Evolutionary conservation across 139 green algal genomes (phyloP), one percentile per base, ranked within the genome.

Genomic region (Tetradesmus obliquus): DNA sequence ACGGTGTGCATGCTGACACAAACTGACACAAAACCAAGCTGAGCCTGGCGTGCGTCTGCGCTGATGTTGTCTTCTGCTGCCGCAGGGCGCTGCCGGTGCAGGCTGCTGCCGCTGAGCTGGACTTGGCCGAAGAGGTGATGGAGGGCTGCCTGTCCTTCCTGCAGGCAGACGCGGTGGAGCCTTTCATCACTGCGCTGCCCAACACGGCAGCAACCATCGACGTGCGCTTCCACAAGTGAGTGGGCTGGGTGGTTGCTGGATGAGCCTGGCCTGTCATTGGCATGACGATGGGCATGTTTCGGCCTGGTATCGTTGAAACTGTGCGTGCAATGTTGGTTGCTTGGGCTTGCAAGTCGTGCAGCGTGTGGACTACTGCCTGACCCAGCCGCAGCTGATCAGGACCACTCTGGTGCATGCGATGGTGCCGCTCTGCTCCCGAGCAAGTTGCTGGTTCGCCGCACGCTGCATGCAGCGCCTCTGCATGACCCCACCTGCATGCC

Each of bases 131-230:
- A 92, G 97, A 98, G 86, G 92, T 93, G 19, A 95, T 98, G 94
- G 96, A 98, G 90, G 96, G 95, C 17, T 83, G 97, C 82, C 93
- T 98, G 54, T 94, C 91, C 19, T 98, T 97, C 93, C 93, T 99
- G 72, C 95, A 98, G 93, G 87, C 62, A 32, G 91, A 74, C 20
- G 87, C 55, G 15, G 80, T 87, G 62, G 86, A 85, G 15, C 91
- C 92, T 13, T 84, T 89, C 81, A 55, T 96, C 1, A 79, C 88
- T 5, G 94, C 93, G 6, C 94, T 96, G 84, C 93, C 94, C 20
- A 66, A 81, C 74, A 92, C 88, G 57, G 84, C 87, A 60, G 60
- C 87, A 60, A 58, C 22, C 4, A 53, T 95, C 19, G 81, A 95
- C 32, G 90, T 96, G 24, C 88, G 72, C 82, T 96, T 96, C 90